Conservation (phyloP, 1,139 yeast species). For the Lodderomyces jiufengensis region DNA sequence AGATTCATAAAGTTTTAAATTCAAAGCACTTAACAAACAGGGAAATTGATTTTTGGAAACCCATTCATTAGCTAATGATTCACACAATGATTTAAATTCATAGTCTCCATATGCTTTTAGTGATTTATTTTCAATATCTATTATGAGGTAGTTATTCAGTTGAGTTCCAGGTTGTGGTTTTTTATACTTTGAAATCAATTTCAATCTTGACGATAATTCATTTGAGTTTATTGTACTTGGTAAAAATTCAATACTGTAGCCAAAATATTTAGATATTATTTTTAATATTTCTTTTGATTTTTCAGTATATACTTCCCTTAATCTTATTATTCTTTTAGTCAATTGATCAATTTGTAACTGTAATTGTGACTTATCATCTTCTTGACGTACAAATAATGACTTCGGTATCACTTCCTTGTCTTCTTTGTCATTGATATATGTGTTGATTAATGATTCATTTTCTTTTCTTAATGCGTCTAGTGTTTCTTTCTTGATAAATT, state of each 20-base stretch:
- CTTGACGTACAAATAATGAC: conserved; percentile 62
- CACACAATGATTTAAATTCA: conserved; percentile 49
- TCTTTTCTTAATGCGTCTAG: conserved; percentile 55
- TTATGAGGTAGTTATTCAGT: conserved; percentile 23
- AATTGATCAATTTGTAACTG: conserved; percentile 50
- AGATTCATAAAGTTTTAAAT: conserved; percentile 56
- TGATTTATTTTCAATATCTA: conserved; percentile 35
- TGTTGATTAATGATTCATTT: conserved; percentile 50
- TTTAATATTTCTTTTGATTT: conserved; percentile 74
- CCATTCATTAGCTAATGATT: conserved; percentile 62
- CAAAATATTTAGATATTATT: conserved; percentile 65
- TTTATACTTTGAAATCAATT: conserved; percentile 57
- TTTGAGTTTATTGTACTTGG: conserved; percentile 56
- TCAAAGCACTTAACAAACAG: conserved; percentile 75
- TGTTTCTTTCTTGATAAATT: conserved; percentile 53
- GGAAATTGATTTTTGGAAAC: conserved; percentile 69
- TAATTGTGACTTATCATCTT: conserved; percentile 48
- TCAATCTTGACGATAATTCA: conserved; percentile 48
- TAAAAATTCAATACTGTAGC: conserved; percentile 70
- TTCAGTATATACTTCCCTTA: conserved; percentile 61
- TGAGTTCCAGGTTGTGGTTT: conserved; percentile 19
- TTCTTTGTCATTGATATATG: conserved; percentile 17
- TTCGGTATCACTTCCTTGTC: conserved; percentile 43
- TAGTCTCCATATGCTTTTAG: conserved; percentile 41
- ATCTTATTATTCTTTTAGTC: conserved; percentile 55